Evolutionary conservation across 306 rosid species (phyloP).

Genomic region (Dalbergia oliveri): DNA sequence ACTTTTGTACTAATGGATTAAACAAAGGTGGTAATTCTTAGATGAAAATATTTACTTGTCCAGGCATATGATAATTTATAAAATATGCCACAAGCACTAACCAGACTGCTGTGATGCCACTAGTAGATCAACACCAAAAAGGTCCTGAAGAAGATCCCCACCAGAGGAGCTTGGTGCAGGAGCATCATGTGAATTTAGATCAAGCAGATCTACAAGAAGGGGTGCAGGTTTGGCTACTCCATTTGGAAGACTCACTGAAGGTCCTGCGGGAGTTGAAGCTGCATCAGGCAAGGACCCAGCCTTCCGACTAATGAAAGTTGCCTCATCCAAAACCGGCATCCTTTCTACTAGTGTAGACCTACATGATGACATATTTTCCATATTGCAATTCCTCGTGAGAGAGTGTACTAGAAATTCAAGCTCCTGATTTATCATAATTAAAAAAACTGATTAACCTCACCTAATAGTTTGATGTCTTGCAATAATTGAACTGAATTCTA

Average conservation of each 20-base stretch:
- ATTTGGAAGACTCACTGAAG: constrained; percentile 80
- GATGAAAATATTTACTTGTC: constrained; percentile 6
- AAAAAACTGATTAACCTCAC: constrained; percentile 51
- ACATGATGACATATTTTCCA: constrained; percentile 38
- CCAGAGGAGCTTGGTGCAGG: constrained; percentile 86
- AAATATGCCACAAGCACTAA: constrained; percentile 52
- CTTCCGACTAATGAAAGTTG: constrained; percentile 78
- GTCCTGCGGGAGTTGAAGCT: constrained; percentile 59
- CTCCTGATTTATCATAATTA: constrained; percentile 9
- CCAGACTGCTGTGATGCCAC: constrained; percentile 70
- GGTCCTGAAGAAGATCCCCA: constrained; percentile 90
- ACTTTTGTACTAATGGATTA: constrained; percentile 12
- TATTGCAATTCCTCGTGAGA: constrained; percentile 8
- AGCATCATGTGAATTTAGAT: constrained; percentile 79
- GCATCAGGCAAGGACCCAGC: constrained; percentile 69
- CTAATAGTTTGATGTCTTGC: constrained; percentile 85
- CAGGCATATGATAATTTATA: neutral
- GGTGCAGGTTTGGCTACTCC: constrained; percentile 76
- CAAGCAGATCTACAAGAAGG: constrained; percentile 93
- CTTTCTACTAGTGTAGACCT: constrained; percentile 90
- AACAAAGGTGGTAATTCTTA: constrained; percentile 30
- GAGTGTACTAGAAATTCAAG: constrained; percentile 30
- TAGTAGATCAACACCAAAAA: constrained; percentile 82
- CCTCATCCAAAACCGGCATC: constrained; percentile 97
- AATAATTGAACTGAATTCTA: constrained; percentile 81